These are phyloP conservation scores for Sporisorium scitamineum DNA, from an alignment of 1,284 basidiomycete species.

Conservation along the genomic window DNA sequence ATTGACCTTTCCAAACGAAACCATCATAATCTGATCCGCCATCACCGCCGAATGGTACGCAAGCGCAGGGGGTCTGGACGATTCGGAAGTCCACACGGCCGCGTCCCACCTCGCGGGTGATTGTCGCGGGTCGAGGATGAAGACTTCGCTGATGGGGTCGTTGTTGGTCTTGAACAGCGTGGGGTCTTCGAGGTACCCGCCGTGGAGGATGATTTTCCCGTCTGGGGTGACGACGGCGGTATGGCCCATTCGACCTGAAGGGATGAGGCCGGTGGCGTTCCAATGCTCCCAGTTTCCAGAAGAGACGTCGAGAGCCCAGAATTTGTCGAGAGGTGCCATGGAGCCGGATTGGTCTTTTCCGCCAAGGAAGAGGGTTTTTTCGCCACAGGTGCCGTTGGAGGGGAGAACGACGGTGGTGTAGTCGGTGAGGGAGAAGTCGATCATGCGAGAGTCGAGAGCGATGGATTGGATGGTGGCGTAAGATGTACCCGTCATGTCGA, in stretches of 20 bases:
- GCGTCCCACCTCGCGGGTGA: conserved; percentile 53
- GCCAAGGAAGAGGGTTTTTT: conserved; percentile 63
- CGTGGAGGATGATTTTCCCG: conserved; percentile 66
- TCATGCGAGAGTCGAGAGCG: conserved; percentile 41
- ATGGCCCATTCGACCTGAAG: conserved; percentile 67
- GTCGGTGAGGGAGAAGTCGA: conserved; percentile 57
- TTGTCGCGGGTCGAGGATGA: conserved; percentile 55
- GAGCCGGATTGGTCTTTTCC: conserved; percentile 60
- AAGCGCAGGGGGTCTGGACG: conserved; percentile 42
- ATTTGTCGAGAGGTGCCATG: conserved; percentile 41
- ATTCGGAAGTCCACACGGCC: conserved; percentile 25
- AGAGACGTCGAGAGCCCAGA: conserved; percentile 63
- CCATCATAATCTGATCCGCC: conserved; percentile 60
- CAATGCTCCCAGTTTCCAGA: conserved; percentile 58
- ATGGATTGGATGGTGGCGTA: conserved; percentile 24
- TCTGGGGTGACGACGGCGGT: conserved; percentile 56
- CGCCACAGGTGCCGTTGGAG: conserved; percentile 19
- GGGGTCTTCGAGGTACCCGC: conserved; percentile 60
- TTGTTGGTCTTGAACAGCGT: conserved; percentile 18
- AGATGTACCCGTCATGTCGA: conserved; percentile 14
- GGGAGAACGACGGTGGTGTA: conserved; percentile 54
- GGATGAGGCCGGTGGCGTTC: conserved; percentile 53
- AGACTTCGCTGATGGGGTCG: conserved; percentile 55
- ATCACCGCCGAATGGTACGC: conserved; percentile 68
- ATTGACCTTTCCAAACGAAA: conserved; percentile 60